Base-by-base conservation (phyloP, 2,329 filamentous ascomycete genomes). In the Ceratocystis diversiconidia region DNA sequence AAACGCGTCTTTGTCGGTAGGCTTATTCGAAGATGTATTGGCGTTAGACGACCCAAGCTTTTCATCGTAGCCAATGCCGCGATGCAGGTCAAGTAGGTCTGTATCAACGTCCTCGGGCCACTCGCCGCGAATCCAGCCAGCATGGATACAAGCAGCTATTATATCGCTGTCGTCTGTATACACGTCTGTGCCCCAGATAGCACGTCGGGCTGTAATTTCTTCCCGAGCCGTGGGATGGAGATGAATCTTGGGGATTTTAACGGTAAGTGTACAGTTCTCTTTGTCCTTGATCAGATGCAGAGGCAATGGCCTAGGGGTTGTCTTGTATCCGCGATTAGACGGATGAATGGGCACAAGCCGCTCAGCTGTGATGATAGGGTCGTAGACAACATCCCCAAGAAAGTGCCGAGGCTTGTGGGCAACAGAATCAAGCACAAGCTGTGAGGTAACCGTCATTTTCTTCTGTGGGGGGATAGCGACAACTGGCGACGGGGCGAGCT, bases 81-180 rank as follows among this genome's bases (percentile, higher is more conserved):
- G 71, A 28, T 81, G 78, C 2, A 85, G 74, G 19, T 82, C 82
- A 10, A 95, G 79, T 75, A 92, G 78, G 12, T 79, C 78, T 1
- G 84, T 79, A 70, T 94, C 88, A 1, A 94, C 82, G 44, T 90
- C 87, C 5, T 91, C 85, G 3, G 85, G 79, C 88, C 92, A 96
- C 71, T 92, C 90, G 43, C 92, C 92, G 52, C 87, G 85, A 70
- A 99, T 88, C 85, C 91, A 97, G 2, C 94, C 94, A 1, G 86
- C 86, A 73, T 99, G 94, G 59, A 99, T 92, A 67, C 92, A 92
- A 1, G 92, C 92, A 0, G 91, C 92, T 28, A 99, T 82, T 0
- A 94, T 85, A 72, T 99, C 94, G 0, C 91, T 96, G 74, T 99
- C 94, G 70, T 99, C 94, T 0, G 91, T 95, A 73, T 97, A 97